Base-by-base conservation (phyloP, 768 basidiomycete species). In the Phanerochaete carnosa region DNA sequence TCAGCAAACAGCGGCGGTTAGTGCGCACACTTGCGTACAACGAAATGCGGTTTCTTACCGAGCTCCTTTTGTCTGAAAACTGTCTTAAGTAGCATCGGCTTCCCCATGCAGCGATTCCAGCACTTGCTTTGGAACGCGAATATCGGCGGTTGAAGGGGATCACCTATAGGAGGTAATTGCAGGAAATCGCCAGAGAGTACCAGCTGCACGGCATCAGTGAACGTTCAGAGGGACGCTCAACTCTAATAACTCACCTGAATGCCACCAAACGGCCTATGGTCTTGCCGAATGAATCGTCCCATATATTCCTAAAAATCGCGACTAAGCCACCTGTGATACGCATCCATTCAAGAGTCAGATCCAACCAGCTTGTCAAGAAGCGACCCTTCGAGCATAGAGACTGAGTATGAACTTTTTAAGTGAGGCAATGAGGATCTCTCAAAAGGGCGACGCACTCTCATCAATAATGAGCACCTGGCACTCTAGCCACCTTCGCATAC, bases 1-100 rank as follows among this genome's bases (percentile, higher is more conserved):
- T 43, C 1, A 43, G 23, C 29, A 12, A n/a, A n/a, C n/a, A n/a
- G n/a, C n/a, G n/a, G n/a, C n/a, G n/a, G n/a, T n/a, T n/a, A n/a
- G n/a, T n/a, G n/a, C n/a, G n/a, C n/a, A n/a, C n/a, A n/a, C n/a
- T n/a, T n/a, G n/a, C n/a, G n/a, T n/a, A n/a, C n/a, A n/a, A n/a
- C n/a, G n/a, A n/a, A n/a, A n/a, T n/a, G n/a, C n/a, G n/a, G n/a
- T n/a, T n/a, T 35, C 15, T 16, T 37, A 86, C 88, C 72, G 78
- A 90, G 86, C 64, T 94, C 92, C 67, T 89, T 94, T 71, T 95
- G 94, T 35, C 94, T 80, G 76, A 95, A 96, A 8, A 96, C 94
- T 59, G 83, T 84, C 1, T 83, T 88, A 25, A 96, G 72, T 8
- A 35, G 16, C 53, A 86, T 67, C n/a, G 81, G 81, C 16, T 62